Conservation (phyloP, 2,329 filamentous ascomycete species). For the Sclerotiophoma versabilis region DNA sequence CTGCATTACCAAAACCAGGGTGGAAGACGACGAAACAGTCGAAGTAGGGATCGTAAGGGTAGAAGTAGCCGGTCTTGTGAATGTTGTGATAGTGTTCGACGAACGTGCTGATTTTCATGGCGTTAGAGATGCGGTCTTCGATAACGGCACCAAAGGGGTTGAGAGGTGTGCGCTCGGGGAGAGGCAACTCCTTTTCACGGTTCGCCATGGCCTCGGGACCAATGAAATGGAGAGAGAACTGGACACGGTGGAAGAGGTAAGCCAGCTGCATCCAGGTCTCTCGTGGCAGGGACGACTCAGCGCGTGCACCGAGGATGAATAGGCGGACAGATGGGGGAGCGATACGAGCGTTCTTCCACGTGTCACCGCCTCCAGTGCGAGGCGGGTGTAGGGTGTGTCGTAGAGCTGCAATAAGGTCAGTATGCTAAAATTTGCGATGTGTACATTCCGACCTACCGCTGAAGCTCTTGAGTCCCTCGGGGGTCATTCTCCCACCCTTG, state of each 20-base stretch:
- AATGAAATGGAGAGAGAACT: slow-evolving; percentile 91
- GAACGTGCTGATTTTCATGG: slow-evolving; percentile 96
- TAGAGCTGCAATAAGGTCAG: slow-evolving; percentile 65
- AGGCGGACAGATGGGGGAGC: slow-evolving; percentile 88
- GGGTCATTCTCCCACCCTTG: slow-evolving; percentile 75
- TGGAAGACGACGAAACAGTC: slow-evolving; percentile 98
- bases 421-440: neutral
- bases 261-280: slow-evolving; percentile 93
- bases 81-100: slow-evolving; percentile 98
- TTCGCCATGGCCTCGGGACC: slow-evolving; percentile 96
- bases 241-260: slow-evolving; percentile 92
- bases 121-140: slow-evolving; percentile 85
- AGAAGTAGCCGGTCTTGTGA: slow-evolving; percentile 88
- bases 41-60: slow-evolving; percentile 97
- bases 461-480: slow-evolving; percentile 91
- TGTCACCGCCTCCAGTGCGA: slow-evolving; percentile 73
- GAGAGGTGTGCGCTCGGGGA: slow-evolving; percentile 80
- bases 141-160: slow-evolving; percentile 96
- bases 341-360: slow-evolving; percentile 79
- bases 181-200: slow-evolving; percentile 88
- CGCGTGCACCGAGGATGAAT: slow-evolving; percentile 92
- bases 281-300: slow-evolving; percentile 94
- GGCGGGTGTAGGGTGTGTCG: slow-evolving; percentile 94
- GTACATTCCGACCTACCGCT: slow-evolving; percentile 69
- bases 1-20: slow-evolving; percentile 92